phyloP scores from a whole-genome alignment of 2,329 filamentous ascomycete species.

The Sporothrix humicola region DNA sequence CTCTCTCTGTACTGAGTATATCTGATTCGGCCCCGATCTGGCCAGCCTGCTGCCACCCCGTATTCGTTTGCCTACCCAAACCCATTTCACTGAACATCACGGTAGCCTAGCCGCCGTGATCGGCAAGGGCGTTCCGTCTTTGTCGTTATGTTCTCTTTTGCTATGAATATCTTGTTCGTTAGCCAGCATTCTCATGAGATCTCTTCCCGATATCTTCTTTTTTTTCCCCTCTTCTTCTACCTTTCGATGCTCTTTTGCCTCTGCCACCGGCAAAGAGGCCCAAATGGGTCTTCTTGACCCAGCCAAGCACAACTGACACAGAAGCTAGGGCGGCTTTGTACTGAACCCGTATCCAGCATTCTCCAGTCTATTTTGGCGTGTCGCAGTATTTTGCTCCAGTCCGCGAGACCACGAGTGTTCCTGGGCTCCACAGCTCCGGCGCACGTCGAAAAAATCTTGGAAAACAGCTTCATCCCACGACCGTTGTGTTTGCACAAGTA shows the following conservation, averaged over 20 bases:
- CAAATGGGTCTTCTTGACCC: not conserved
- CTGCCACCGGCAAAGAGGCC: not conserved
- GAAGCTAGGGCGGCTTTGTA: not conserved
- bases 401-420: not conserved
- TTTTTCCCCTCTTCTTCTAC: too few species aligned
- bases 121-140: not conserved
- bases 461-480: not conserved
- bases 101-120: constrained; percentile 18
- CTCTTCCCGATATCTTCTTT: too few species aligned
- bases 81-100: constrained; percentile 5
- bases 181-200: too few species aligned
- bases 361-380: not conserved
- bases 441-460: not conserved
- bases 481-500: not conserved
- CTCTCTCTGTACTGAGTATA: too few species aligned
- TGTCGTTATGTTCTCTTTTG: not conserved
- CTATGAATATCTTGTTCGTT: not conserved
- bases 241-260: not conserved
- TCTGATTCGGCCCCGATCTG: not conserved
- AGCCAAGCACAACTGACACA: not conserved
- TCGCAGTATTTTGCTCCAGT: not conserved
- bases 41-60: constrained; percentile 1
- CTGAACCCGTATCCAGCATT: not conserved
- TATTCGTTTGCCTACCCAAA: not conserved
- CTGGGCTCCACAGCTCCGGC: constrained; percentile 16